A percentile compares a stretch with the other conserved stretches of the same genome.
Conservation (phyloP, 2,329 filamentous ascomycete genomes). For the Neurospora sp. region DNA sequence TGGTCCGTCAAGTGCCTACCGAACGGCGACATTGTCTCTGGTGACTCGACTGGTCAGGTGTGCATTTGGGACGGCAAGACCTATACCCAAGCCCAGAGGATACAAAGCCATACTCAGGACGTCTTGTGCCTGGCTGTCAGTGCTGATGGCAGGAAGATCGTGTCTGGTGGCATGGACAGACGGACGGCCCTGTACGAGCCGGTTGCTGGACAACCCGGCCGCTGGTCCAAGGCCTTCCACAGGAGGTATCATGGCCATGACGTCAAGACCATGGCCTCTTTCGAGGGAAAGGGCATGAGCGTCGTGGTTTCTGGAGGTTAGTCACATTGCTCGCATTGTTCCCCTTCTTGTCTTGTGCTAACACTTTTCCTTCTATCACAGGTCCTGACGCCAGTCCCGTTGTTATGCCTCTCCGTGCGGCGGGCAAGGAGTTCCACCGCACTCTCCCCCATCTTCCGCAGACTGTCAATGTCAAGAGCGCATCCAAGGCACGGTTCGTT, state of each 20-base stretch:
- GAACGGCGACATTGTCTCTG: conserved; percentile 84
- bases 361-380: conserved; percentile 29
- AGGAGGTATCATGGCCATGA: conserved; percentile 85
- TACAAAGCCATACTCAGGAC: conserved; percentile 82
- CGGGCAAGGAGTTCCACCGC: conserved; percentile 70
- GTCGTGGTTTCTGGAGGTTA: conserved; percentile 85
- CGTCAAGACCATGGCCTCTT: conserved; percentile 87
- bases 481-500: conserved; percentile 62
- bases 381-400: conserved; percentile 79
- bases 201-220: conserved; percentile 44
- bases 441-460: conserved; percentile 79
- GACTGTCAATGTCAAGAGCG: conserved; percentile 60
- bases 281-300: conserved; percentile 74
- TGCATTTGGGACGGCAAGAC: conserved; percentile 91
- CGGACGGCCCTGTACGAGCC: conserved; percentile 75
- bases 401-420: conserved; percentile 68
- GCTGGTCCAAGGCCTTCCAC: conserved; percentile 82
- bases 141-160: conserved; percentile 67
- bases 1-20: conserved; percentile 88
- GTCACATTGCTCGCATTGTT: conserved; percentile 15
- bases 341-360: conserved; percentile 4
- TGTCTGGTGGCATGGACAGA: conserved; percentile 88
- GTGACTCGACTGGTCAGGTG: conserved; percentile 88
- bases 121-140: conserved; percentile 80
- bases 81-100: conserved; percentile 75